These are phyloP conservation scores for Punica granatum DNA, from an alignment of 345 rosid genomes.

Conservation along the genomic window DNA sequence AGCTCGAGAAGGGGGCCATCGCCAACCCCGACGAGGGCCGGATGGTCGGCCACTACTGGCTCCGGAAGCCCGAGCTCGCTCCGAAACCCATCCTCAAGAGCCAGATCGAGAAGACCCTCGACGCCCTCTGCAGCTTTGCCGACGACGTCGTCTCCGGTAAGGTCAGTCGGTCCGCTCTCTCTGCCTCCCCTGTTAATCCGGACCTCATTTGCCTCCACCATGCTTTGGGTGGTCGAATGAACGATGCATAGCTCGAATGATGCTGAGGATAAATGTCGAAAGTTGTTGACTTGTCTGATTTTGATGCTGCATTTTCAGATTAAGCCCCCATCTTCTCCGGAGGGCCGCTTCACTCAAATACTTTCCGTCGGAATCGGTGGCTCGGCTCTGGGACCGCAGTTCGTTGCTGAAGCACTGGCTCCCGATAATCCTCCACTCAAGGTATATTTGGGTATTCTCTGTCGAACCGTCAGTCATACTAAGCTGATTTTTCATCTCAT, in stretches of 20 bases:
- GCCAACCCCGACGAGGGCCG: slow-evolving; percentile 97
- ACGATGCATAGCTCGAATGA: background rate
- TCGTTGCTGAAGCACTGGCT: slow-evolving; percentile 95
- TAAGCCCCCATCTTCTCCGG: slow-evolving; percentile 63
- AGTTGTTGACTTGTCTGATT: slow-evolving; percentile 9
- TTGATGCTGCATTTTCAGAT: slow-evolving; percentile 40
- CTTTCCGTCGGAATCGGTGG: slow-evolving; percentile 97
- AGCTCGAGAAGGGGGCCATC: slow-evolving; percentile 82
- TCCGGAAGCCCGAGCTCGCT: slow-evolving; percentile 63
- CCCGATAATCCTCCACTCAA: slow-evolving; percentile 96
- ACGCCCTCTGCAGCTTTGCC: slow-evolving; percentile 58
- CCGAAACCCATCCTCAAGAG: slow-evolving; percentile 47
- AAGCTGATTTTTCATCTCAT: too few relatives aligned
- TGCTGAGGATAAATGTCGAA: background rate
- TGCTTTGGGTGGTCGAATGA: background rate
- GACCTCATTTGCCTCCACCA: background rate
- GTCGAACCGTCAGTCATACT: background rate
- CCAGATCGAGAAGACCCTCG: slow-evolving; percentile 69
- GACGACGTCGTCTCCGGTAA: slow-evolving; percentile 69
- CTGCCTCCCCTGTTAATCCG: background rate
- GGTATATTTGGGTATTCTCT: slow-evolving; percentile 27
- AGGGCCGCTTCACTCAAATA: slow-evolving; percentile 74
- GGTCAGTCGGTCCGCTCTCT: slow-evolving; percentile 36
- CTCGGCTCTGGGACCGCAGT: slow-evolving; percentile 97
- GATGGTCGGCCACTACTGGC: slow-evolving; percentile 99